Evolutionary conservation across 352 stramenopile genomes (phyloP).

Genomic region (Phytophthora constricta): DNA sequence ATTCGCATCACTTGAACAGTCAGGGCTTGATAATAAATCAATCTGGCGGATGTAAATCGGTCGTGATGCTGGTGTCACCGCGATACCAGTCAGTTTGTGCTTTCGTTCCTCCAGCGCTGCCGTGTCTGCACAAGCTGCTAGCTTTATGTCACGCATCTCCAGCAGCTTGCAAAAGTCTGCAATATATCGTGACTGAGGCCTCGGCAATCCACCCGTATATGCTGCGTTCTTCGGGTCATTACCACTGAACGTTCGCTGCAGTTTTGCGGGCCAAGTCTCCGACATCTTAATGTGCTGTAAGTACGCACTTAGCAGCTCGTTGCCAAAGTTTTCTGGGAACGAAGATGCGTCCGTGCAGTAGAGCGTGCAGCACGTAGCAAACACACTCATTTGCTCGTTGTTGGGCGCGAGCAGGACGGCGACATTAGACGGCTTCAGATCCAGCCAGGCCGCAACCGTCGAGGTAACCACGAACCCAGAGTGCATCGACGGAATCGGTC

Average conservation of each 20-base stretch:
- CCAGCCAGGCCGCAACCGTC: conserved; percentile 84
- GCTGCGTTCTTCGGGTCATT: conserved; percentile 71
- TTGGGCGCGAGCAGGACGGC: conserved; percentile 83
- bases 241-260: conserved; percentile 80
- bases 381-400: conserved; percentile 90
- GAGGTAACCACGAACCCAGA: conserved; percentile 85
- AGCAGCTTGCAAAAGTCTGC: conserved; percentile 80
- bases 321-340: conserved; percentile 75
- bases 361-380: conserved; percentile 85
- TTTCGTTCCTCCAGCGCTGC: conserved; percentile 68
- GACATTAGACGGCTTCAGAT: conserved; percentile 77
- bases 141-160: conserved; percentile 73
- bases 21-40: conserved; percentile 47
- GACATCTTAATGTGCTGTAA: conserved; percentile 78
- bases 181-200: conserved; percentile 81
- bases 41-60: conserved; percentile 86
- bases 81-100: conserved; percentile 80
- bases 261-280: conserved; percentile 76
- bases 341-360: conserved; percentile 74
- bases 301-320: conserved; percentile 78
- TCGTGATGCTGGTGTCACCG: conserved; percentile 71
- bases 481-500: conserved; percentile 82
- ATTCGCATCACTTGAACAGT: conserved; percentile 21
- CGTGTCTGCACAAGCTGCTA: conserved; percentile 53
- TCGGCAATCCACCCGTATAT: conserved; percentile 71